These are phyloP conservation scores for Nemophila menziesii DNA, from an alignment of 257 asterid species.

Conservation along the genomic window DNA sequence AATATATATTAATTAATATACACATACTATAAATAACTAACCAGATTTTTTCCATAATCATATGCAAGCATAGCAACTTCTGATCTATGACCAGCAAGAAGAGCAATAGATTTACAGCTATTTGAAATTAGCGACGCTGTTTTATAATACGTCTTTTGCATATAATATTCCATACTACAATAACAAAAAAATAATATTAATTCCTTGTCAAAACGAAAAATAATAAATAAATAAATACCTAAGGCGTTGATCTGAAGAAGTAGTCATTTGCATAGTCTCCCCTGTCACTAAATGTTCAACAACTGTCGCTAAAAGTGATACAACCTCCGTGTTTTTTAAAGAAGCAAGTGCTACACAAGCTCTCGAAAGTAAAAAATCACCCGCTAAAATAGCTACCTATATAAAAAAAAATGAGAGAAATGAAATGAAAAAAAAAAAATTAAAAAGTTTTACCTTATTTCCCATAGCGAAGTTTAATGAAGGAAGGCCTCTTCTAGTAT, in stretches of 20 bases:
- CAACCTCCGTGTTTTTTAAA: slow-evolving; percentile 91
- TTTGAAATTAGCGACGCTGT: slow-evolving; percentile 93
- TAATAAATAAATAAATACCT: slow-evolving; percentile 33
- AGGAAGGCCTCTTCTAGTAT: slow-evolving; percentile 81
- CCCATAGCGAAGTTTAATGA: slow-evolving; percentile 88
- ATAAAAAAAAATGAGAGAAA: slow-evolving; percentile 14
- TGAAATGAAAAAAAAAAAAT: slow-evolving; percentile 1
- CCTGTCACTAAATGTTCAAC: slow-evolving; percentile 97
- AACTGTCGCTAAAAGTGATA: slow-evolving; percentile 76
- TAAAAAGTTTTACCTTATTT: slow-evolving; percentile 47
- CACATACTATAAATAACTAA: slow-evolving; percentile 14
- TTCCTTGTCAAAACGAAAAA: background rate
- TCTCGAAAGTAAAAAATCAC: slow-evolving; percentile 88
- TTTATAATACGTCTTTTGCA: slow-evolving; percentile 95
- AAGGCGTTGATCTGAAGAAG: slow-evolving; percentile 76
- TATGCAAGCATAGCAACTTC: slow-evolving; percentile 81
- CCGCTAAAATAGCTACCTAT: slow-evolving; percentile 92
- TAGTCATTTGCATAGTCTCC: slow-evolving; percentile 95
- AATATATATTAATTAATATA: too few species aligned
- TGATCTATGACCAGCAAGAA: slow-evolving; percentile 87
- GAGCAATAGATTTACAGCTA: slow-evolving; percentile 86
- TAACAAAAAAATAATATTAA: slow-evolving; percentile 8
- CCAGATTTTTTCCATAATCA: slow-evolving; percentile 95
- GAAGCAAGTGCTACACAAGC: slow-evolving; percentile 97
- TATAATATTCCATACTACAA: slow-evolving; percentile 92